Evolutionary conservation across 2,329 filamentous ascomycete species (phyloP).

Genomic region (Aspergillus eucalypticola): DNA sequence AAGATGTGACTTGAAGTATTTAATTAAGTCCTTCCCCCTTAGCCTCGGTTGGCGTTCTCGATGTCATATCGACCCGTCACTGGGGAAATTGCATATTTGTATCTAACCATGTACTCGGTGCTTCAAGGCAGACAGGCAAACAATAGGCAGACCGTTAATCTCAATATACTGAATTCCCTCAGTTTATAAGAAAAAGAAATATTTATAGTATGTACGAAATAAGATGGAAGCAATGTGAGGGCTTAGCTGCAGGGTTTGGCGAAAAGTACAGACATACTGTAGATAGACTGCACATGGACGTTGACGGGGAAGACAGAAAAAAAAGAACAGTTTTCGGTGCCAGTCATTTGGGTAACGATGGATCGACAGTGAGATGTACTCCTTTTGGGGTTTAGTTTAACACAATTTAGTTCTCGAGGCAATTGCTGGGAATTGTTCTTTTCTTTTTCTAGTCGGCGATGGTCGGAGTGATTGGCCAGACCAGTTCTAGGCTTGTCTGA

Average conservation of each 20-base stretch:
- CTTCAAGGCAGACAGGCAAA: not conserved
- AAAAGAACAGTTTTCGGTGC: not conserved
- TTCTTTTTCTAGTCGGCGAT: not conserved
- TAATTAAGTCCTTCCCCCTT: not conserved
- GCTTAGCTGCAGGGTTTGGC: not conserved
- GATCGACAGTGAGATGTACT: not conserved
- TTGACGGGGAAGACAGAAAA: not conserved
- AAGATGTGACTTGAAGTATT: not conserved
- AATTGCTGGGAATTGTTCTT: not conserved
- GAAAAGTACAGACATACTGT: not conserved
- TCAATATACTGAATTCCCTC: not conserved
- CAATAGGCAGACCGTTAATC: not conserved
- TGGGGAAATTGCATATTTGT: not conserved
- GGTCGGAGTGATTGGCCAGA: not conserved
- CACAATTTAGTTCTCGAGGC: too few species aligned
- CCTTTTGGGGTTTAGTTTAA: too few species aligned
- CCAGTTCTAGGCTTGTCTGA: not conserved
- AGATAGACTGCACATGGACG: not conserved
- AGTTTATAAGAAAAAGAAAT: too few species aligned
- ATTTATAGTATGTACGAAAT: not conserved
- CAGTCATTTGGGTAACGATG: not conserved
- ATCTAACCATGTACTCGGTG: too few species aligned
- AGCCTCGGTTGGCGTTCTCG: not conserved
- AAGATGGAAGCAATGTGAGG: not conserved
- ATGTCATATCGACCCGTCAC: conserved; percentile 8